Evolutionary conservation across 768 basidiomycete genomes (phyloP), one percentile per base, ranked within the genome.

Genomic region (Boletus rubropictus): DNA sequence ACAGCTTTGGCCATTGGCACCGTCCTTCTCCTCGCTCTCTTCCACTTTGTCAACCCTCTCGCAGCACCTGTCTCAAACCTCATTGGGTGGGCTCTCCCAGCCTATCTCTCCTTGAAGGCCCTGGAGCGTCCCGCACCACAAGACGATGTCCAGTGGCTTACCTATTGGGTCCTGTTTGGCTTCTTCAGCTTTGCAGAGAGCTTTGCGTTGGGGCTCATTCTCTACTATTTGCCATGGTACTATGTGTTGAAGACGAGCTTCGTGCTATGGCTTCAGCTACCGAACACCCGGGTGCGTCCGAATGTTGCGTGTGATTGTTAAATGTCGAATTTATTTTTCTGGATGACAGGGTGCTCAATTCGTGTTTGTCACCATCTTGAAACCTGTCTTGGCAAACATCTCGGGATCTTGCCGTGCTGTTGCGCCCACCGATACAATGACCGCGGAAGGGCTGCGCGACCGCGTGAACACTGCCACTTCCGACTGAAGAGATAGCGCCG

Each of bases 101-200:
- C 93, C 5, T 98, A 91, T 68, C 81, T 96, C 67, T 96, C 93
- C 42, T 81, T 97, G 75, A 87, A 86, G 71, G 94, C 96, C 24
- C 81, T 99, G 63, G 95, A 98, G 69, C 69, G 78, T 5, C 89
- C 90, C n/a, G 75, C 79, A 3, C 74, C 82, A 49, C 77, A 84
- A 56, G 91, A 95, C 56, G 89, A 95, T 69, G 75, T 86, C 60
- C 93, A 96, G 71, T 97, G 93, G 93, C 77, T 97, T 62, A 95
- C 94, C 3, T 98, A 98, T 76, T 98, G 95, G 95, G 78, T 89
- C 62, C 79, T 95, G 44, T 94, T 96, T 58, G 92, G 91, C 45
- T 86, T 84, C 69, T 84, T 96, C 79, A 95, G 86, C 74, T 89
- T 96, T 70, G 60, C 89, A 50, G 95, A 97, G 72, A 84, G 80